Conservation (phyloP, 805 yeast species). For the Myxozyma geophila region DNA sequence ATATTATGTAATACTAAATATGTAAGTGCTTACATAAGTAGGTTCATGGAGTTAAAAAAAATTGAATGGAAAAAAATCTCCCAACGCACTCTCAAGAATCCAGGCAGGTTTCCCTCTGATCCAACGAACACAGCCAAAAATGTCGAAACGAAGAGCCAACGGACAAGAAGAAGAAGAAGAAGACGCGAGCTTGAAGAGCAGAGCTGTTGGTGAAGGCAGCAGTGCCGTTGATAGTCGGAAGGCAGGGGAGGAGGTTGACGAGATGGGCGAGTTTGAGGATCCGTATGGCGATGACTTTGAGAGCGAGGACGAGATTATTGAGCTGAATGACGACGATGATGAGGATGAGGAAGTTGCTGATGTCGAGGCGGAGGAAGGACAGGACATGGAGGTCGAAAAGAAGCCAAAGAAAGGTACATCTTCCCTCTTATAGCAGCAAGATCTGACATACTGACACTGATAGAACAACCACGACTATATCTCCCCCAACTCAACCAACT, state of each 20-base stretch:
- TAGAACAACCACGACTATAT: constrained; percentile 58
- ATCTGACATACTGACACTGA: background rate
- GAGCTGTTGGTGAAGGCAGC: constrained; percentile 15
- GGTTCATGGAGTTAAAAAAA: no score
- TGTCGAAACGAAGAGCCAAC: constrained; percentile 32
- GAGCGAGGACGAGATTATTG: constrained; percentile 47
- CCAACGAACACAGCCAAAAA: background rate
- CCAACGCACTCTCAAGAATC: background rate
- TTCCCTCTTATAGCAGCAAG: no score
- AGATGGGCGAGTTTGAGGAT: constrained; percentile 63
- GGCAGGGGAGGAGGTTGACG: constrained; percentile 39
- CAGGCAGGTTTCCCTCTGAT: background rate
- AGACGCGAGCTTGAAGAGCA: background rate
- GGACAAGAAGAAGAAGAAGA: constrained; percentile 14
- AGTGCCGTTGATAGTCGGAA: constrained; percentile 12
- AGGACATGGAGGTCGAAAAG: constrained; percentile 37
- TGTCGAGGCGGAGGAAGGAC: constrained; percentile 36
- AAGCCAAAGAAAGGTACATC: constrained; percentile 46
- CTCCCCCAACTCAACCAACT: constrained; percentile 88
- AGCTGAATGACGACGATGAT: constrained; percentile 79
- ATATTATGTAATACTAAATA: no score
- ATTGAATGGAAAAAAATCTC: background rate
- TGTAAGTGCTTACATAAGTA: no score
- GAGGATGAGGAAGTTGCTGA: constrained; percentile 50
- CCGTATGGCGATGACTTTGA: constrained; percentile 59